phyloP scores from a whole-genome alignment of 768 basidiomycete genomes.

The Suillus clintonianus region DNA sequence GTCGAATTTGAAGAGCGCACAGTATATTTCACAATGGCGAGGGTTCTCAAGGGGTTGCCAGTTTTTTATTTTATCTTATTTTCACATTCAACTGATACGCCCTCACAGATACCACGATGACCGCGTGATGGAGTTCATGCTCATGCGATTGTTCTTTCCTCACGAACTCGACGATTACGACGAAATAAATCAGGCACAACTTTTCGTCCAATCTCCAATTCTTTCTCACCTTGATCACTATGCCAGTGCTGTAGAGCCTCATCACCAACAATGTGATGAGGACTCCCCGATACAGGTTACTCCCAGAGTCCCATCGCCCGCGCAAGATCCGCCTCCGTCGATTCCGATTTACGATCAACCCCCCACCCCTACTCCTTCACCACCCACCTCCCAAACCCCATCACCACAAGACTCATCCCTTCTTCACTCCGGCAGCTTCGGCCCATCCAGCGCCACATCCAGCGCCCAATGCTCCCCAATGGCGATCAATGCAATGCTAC shows the following conservation, averaged over 20 bases:
- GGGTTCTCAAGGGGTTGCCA: constrained; percentile 52
- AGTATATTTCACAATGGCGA: constrained; percentile 78
- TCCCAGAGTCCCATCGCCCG: background rate
- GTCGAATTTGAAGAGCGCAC: constrained; percentile 73
- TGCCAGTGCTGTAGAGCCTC: background rate
- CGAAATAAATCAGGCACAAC: constrained; percentile 3
- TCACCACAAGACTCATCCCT: constrained; percentile 28
- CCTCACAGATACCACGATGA: constrained; percentile 55
- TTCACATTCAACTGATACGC: constrained; percentile 3
- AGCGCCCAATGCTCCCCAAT: constrained; percentile 22
- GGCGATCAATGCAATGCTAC: constrained; percentile 21
- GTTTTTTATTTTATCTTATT: constrained; percentile 21
- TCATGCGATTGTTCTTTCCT: constrained; percentile 68
- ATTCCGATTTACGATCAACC: constrained; percentile 8
- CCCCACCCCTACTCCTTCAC: constrained; percentile 30
- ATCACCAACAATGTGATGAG: background rate
- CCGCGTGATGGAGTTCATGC: constrained; percentile 68
- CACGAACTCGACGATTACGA: constrained; percentile 42
- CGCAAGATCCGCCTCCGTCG: constrained; percentile 2
- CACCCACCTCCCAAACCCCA: constrained; percentile 27
- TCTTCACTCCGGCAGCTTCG: constrained; percentile 4
- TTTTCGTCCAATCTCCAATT: constrained; percentile 2
- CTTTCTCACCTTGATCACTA: constrained; percentile 2
- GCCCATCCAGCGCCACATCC: constrained; percentile 9
- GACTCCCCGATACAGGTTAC: background rate